Evolutionary conservation across 139 green algal genomes (phyloP).

Genomic region (Tetradesmus lagerheimii): DNA sequence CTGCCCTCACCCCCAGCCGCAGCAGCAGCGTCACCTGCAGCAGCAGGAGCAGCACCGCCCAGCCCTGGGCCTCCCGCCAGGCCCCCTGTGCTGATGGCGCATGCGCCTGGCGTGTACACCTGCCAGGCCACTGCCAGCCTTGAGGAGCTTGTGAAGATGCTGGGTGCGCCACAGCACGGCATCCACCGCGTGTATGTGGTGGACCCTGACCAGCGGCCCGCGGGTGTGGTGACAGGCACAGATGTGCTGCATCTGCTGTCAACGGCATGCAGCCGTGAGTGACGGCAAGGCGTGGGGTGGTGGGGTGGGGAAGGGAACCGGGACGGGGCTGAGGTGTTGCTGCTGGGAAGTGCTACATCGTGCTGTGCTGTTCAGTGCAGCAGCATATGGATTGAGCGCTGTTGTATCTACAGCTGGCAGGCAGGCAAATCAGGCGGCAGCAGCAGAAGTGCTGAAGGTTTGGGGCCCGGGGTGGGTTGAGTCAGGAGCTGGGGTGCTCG

Average conservation of each 20-base stretch:
- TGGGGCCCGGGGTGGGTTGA: too few relatives aligned
- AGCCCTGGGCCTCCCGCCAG: background rate
- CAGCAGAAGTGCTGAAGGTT: too few relatives aligned
- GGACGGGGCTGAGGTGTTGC: background rate
- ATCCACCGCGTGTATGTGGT: slow-evolving; percentile 81
- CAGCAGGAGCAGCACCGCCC: background rate
- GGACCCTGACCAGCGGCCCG: slow-evolving; percentile 49
- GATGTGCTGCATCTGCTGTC: slow-evolving; percentile 46
- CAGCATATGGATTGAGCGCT: too few relatives aligned
- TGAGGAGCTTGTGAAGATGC: slow-evolving; percentile 33
- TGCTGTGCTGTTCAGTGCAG: too few relatives aligned
- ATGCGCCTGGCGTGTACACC: slow-evolving; percentile 28
- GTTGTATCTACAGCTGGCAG: too few relatives aligned
- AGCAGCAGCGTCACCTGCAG: background rate
- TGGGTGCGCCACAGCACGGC: slow-evolving; percentile 19
- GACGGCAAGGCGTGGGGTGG: background rate
- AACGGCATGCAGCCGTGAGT: slow-evolving; percentile 24
- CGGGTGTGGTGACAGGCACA: slow-evolving; percentile 27
- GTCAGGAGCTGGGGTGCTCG: too few relatives aligned
- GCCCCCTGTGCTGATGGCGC: slow-evolving; percentile 16
- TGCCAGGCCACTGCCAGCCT: slow-evolving; percentile 43
- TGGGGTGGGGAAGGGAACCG: background rate
- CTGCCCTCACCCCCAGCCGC: background rate
- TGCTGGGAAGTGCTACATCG: too few relatives aligned
- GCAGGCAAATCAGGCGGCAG: too few relatives aligned